A percentile compares a stretch with the other conserved stretches of the same genome.
Evolutionary conservation across 1,139 yeast species (phyloP).

Genomic region (Pichia terricola): DNA sequence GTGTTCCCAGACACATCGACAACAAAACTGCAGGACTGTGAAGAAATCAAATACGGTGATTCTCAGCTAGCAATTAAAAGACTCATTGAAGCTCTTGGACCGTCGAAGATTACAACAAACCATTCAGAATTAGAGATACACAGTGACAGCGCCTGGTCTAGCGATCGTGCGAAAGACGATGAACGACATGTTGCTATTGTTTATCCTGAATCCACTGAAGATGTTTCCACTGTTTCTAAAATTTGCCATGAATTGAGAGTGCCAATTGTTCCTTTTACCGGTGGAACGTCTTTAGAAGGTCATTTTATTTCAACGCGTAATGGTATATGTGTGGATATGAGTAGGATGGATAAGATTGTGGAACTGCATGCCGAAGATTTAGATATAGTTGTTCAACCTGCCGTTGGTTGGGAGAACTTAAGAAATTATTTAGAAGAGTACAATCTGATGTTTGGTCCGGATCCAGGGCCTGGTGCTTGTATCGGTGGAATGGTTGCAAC

Average conservation of each 20-base stretch:
- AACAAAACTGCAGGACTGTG: slow-evolving; percentile 22
- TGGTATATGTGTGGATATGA: slow-evolving; percentile 46
- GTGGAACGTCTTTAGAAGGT: slow-evolving; percentile 85
- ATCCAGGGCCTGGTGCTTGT: slow-evolving; percentile 77
- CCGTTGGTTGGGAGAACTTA: slow-evolving; percentile 69
- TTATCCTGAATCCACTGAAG: slow-evolving; percentile 58
- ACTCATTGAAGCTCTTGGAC: slow-evolving; percentile 32
- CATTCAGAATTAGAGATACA: slow-evolving; percentile 4
- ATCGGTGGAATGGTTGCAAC: slow-evolving; percentile 73
- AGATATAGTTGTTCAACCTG: slow-evolving; percentile 68
- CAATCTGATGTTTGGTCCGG: slow-evolving; percentile 59
- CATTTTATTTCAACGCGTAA: slow-evolving; percentile 76
- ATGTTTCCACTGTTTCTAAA: slow-evolving; percentile 55
- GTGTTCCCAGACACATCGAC: slow-evolving; percentile 27
- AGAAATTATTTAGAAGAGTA: slow-evolving; percentile 43
- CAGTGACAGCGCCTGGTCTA: slow-evolving; percentile 43
- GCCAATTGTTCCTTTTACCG: slow-evolving; percentile 76
- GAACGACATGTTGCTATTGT: slow-evolving; percentile 48
- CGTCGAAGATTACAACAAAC: slow-evolving; percentile 24
- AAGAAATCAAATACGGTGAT: slow-evolving; percentile 26
- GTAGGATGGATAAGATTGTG: slow-evolving; percentile 50
- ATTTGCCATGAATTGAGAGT: slow-evolving; percentile 55
- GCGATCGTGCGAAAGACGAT: slow-evolving; percentile 47
- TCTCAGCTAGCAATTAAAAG: slow-evolving; percentile 32
- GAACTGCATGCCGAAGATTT: slow-evolving; percentile 52